Conservation (phyloP, 1,284 basidiomycete genomes). For the Ustilago trichophora region DNA sequence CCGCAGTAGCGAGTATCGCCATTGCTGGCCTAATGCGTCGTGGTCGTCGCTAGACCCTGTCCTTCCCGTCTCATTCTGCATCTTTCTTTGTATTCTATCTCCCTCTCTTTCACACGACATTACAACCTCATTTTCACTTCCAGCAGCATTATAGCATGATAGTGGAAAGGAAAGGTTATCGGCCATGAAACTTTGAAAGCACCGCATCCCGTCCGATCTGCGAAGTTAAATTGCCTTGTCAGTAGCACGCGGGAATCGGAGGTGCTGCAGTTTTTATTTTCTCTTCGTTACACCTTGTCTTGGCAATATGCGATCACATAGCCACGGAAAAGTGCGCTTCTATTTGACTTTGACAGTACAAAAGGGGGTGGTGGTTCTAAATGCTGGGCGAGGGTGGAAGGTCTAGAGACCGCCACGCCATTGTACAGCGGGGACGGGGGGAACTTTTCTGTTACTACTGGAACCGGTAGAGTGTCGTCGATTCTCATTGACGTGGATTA, state of each 20-base stretch:
- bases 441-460: neutral
- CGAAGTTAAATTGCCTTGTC: no score
- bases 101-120: neutral
- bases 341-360: no score
- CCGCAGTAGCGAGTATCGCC: constrained; percentile 83
- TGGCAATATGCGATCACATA: no score
- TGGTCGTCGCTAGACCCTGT: constrained; percentile 27
- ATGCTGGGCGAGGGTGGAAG: no score
- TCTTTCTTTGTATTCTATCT: constrained; percentile 14
- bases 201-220: constrained; percentile 83
- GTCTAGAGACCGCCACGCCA: constrained; percentile 13
- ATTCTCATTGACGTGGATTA: constrained; percentile 32
- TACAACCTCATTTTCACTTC: no score
- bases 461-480: constrained; percentile 12
- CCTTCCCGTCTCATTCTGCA: neutral
- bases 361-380: no score
- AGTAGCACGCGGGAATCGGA: no score
- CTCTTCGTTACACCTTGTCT: no score
- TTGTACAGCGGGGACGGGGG: constrained; percentile 37
- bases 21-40: constrained; percentile 74
- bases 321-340: no score
- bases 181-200: constrained; percentile 81
- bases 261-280: no score
- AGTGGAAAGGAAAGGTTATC: no score
- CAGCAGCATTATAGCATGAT: no score